A percentile compares a stretch with the other conserved stretches of the same genome.
These are phyloP conservation scores for Suillus weaverae DNA, from an alignment of 768 basidiomycete species.

Conservation along the genomic window DNA sequence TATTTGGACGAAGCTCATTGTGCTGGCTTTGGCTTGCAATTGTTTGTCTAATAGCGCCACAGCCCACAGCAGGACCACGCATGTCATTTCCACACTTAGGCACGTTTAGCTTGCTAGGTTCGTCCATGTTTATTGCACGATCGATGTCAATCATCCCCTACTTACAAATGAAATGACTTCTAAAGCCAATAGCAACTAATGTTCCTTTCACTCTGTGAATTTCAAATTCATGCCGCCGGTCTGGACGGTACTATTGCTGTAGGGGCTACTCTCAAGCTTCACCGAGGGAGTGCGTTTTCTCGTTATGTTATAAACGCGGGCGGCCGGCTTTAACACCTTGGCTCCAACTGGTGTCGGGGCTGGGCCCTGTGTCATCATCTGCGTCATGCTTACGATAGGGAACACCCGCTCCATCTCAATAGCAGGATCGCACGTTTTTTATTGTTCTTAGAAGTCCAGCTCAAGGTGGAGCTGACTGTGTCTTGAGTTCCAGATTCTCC, in stretches of 20 bases:
- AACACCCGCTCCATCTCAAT: not conserved
- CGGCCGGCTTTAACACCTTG: not conserved
- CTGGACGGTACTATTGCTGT: not conserved
- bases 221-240: not conserved
- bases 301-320: not conserved
- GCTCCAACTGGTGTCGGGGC: not conserved
- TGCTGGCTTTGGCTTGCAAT: not conserved
- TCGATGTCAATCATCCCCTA: not conserved
- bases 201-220: not conserved
- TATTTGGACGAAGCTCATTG: slow-evolving; percentile 13
- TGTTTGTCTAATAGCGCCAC: not conserved
- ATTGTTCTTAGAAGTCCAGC: not conserved
- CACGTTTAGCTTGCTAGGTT: not conserved
- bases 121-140: slow-evolving; percentile 2
- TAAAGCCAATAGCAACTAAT: not conserved
- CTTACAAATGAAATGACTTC: not conserved
- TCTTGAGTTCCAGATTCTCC: not conserved
- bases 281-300: not conserved
- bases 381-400: not conserved
- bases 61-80: not conserved
- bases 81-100: slow-evolving; percentile 2
- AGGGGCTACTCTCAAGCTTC: not conserved
- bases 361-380: not conserved
- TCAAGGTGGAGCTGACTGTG: not conserved
- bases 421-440: not conserved